Base-by-base conservation (phyloP, 805 yeast species). In the Wickerhamomyces queroliae region DNA sequence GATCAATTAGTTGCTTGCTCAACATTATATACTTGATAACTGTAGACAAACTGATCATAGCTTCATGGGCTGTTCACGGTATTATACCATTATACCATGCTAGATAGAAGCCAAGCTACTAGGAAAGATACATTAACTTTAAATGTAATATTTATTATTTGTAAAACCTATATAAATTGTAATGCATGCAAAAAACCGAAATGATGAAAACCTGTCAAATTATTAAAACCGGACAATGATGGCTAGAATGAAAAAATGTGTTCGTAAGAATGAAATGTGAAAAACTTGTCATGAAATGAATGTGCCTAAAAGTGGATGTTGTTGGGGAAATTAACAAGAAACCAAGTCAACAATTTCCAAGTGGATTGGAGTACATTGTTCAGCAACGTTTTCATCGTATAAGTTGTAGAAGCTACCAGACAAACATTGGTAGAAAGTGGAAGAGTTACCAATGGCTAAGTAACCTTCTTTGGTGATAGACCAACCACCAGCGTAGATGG, bases 331-430 rank as follows among this genome's bases (percentile, higher is more conserved):
- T 54, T 65, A 70, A 67, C 89, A 81, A 33, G 61, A 51, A 46
- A 78, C 70, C 50, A 80, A 68, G 54, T 75, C 77, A 47, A 80
- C 76, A 49, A 79, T 67, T 46, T 67, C 67, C 53, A 83, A 71
- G 58, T 77, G 64, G 53, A 83, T 83, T 42, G 80, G 70, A 40
- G 64, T 56, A 72, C 90, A 82, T 56, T 80, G 85, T 22, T 56
- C 62, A 43, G 80, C 87, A 39, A 79, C 59, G 48, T 67, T 60
- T 61, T 77, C 66, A 59, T 81, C 86, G 64, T 83, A 83, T 63
- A 83, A 67, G 73, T 83, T 83, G 80, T 80, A 82, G 74, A 83
- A 83, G 55, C 68, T 69, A 52, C 91, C 91, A 28, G 88, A 80
- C 50, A 74, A 57, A 69, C 91, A 83, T 66, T 80, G 83, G 74